A percentile compares a stretch with the other conserved stretches of the same genome.
phyloP scores from a whole-genome alignment of 2,329 filamentous ascomycete species.

The Aureobasidium vineae region DNA sequence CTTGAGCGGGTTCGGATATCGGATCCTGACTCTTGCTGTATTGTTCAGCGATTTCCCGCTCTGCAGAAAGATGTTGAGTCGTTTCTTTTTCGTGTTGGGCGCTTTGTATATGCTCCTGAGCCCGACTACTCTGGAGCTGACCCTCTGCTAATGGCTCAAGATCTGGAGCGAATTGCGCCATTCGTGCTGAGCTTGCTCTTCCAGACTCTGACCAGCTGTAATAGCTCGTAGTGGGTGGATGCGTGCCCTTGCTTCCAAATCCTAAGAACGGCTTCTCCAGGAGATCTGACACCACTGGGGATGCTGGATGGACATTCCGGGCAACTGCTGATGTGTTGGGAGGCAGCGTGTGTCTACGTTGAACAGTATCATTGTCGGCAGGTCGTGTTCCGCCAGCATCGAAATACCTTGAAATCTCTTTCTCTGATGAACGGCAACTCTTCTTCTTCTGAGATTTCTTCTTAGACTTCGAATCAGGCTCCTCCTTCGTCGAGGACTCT shows the following conservation, averaged over 20 bases:
- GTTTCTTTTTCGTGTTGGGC: neutral
- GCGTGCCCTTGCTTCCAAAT: conserved; percentile 40
- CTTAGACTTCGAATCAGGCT: conserved; percentile 30
- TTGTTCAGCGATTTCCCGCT: neutral
- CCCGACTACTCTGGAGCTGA: neutral
- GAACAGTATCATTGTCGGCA: conserved; percentile 27
- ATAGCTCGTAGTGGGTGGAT: conserved; percentile 34
- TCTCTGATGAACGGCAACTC: conserved; percentile 38
- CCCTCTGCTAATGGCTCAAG: neutral
- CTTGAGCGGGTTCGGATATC: neutral
- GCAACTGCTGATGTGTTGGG: neutral
- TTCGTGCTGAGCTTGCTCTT: neutral
- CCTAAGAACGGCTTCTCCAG: conserved; percentile 41
- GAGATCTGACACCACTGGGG: conserved; percentile 35
- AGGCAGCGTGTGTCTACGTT: neutral
- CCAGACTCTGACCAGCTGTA: conserved; percentile 15
- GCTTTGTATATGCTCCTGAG: neutral
- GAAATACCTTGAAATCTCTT: conserved; percentile 50
- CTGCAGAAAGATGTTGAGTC: neutral
- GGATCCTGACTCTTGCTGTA: neutral
- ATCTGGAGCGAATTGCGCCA: neutral
- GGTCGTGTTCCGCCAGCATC: conserved; percentile 35
- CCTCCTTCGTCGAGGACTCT: conserved; percentile 34
- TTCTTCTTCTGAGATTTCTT: conserved; percentile 35
- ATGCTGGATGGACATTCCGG: neutral